Evolutionary conservation across 352 stramenopile genomes (phyloP).

Genomic region (Paralagenidium karlingii): DNA sequence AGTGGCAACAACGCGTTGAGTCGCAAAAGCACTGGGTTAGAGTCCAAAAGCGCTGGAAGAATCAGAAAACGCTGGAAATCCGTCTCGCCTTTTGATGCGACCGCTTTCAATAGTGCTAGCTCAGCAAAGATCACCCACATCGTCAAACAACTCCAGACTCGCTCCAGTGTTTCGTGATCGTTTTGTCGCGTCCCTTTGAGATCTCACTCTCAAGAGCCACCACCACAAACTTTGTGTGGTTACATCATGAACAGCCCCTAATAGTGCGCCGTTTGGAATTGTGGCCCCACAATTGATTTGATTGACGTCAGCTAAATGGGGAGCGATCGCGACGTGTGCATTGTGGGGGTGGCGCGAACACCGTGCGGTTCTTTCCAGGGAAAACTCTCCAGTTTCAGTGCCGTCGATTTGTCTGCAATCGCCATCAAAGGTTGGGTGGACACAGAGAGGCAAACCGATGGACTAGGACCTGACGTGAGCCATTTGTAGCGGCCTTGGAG

Average conservation of each 20-base stretch:
- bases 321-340: constrained; percentile 64
- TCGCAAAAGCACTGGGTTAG: constrained; percentile 26
- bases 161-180: not conserved
- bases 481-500: constrained; percentile 25
- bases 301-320: constrained; percentile 1
- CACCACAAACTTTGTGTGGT: constrained; percentile 5
- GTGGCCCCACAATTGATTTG: not conserved
- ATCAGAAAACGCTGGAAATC: no score
- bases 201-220: not conserved
- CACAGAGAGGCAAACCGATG: no score
- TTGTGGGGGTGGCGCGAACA: constrained; percentile 90
- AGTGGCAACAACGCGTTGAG: constrained; percentile 14
- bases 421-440: constrained; percentile 55
- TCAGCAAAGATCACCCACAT: not conserved
- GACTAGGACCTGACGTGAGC: no score
- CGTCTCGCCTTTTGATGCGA: no score
- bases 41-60: constrained; percentile 31
- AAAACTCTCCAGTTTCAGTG: constrained; percentile 70
- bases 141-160: not conserved
- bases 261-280: constrained; percentile 4
- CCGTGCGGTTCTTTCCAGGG: constrained; percentile 89
- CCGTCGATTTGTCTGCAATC: constrained; percentile 76
- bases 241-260: constrained; percentile 10
- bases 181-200: not conserved
- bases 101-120: constrained; percentile 4